phyloP scores from a whole-genome alignment of 1,284 basidiomycete genomes.

The Volvariella volvacea region DNA sequence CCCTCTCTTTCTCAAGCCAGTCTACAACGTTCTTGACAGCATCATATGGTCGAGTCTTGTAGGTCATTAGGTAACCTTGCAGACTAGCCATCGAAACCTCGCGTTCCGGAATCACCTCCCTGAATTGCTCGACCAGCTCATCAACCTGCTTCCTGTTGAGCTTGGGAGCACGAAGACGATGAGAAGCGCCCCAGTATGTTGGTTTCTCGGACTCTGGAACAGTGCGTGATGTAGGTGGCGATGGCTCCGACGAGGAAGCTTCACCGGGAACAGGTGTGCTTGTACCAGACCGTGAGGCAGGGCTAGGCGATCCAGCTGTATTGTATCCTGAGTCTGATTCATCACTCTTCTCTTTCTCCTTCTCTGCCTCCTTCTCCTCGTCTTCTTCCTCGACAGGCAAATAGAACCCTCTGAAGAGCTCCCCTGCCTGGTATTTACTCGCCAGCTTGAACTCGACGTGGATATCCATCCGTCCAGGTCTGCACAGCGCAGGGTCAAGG shows the following conservation, averaged over 20 bases:
- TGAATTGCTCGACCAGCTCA: conserved; percentile 51
- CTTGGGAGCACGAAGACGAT: conserved; percentile 21
- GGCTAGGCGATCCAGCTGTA: neutral
- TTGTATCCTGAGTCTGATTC: conserved; percentile 21
- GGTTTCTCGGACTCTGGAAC: conserved; percentile 8
- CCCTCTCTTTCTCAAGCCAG: conserved; percentile 40
- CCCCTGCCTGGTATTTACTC: conserved; percentile 56
- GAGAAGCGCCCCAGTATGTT: conserved; percentile 17
- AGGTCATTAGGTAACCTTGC: conserved; percentile 69
- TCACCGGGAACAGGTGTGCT: neutral
- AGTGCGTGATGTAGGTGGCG: conserved; percentile 6
- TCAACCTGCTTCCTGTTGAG: conserved; percentile 16
- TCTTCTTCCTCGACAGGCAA: conserved; percentile 26
- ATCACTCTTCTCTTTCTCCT: conserved; percentile 12
- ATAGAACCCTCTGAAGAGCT: conserved; percentile 64
- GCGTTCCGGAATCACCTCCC: conserved; percentile 53
- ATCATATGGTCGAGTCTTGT: conserved; percentile 54
- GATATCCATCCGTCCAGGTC: conserved; percentile 78
- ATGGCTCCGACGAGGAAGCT: conserved; percentile 11
- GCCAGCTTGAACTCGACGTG: conserved; percentile 69
- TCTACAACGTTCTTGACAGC: conserved; percentile 40
- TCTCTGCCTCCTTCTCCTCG: conserved; percentile 6
- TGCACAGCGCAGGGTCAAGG: conserved; percentile 65
- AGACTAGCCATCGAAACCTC: conserved; percentile 67
- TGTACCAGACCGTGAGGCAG: conserved; percentile 7